Evolutionary conservation across 306 rosid genomes (phyloP).

Genomic region (Coriaria nepalensis): DNA sequence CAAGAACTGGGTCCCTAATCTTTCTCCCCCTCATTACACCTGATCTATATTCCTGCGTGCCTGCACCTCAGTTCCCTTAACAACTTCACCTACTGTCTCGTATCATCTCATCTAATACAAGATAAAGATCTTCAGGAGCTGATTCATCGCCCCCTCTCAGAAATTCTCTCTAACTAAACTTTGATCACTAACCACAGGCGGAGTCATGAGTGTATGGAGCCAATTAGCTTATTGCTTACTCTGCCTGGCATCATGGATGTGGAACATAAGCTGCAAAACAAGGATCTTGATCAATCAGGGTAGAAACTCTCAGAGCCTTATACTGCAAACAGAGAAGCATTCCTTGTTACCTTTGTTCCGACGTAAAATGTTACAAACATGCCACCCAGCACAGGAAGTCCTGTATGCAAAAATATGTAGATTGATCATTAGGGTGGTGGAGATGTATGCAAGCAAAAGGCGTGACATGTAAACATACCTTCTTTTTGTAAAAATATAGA

Average conservation of each 20-base stretch:
- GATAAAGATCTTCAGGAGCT: no score
- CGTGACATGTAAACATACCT: slow-evolving; percentile 29
- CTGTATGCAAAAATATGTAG: slow-evolving; percentile 30
- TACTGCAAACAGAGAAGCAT: neutral
- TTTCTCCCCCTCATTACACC: no score
- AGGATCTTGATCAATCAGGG: neutral
- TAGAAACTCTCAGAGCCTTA: no score
- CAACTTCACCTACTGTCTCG: no score
- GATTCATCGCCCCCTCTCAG: no score
- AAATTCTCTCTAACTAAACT: no score
- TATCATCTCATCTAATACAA: no score
- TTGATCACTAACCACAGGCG: no score
- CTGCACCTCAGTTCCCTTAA: no score
- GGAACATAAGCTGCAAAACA: slow-evolving; percentile 67
- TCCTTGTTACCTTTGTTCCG: slow-evolving; percentile 72
- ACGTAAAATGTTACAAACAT: slow-evolving; percentile 71
- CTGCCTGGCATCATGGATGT: slow-evolving; percentile 55
- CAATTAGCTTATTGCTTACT: slow-evolving; percentile 7
- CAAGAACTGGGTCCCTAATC: no score
- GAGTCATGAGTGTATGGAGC: neutral
- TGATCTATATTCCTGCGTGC: no score
- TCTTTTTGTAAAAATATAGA: slow-evolving; percentile 57
- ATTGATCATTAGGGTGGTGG: neutral
- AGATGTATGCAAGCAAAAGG: slow-evolving; percentile 4
- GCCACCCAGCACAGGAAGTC: slow-evolving; percentile 66